Percentiles rank a stretch among this genome's conserved stretches.
Evolutionary conservation across 2,329 filamentous ascomycete genomes (phyloP).

Genomic region (Phyllosticta citribraziliensis): DNA sequence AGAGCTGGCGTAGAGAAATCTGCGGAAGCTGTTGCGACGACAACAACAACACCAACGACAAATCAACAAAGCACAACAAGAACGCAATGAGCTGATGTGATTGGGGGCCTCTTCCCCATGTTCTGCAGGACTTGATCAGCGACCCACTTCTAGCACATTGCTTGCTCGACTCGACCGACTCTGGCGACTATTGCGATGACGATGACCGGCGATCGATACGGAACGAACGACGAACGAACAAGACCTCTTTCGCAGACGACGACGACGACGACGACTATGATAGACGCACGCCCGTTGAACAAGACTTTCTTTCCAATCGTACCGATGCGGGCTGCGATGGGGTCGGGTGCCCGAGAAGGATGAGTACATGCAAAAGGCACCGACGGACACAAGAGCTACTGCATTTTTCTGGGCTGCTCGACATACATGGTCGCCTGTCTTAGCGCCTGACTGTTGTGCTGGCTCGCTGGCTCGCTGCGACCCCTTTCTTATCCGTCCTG

Average conservation of each 20-base stretch:
- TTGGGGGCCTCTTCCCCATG: neutral
- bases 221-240: neutral
- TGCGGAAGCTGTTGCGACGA: neutral
- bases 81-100: neutral
- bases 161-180: neutral
- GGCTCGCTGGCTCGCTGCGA: no score
- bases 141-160: neutral
- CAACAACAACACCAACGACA: neutral
- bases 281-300: neutral
- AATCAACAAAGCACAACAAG: neutral
- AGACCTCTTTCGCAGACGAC: neutral
- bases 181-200: neutral
- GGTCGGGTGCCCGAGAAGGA: no score
- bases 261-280: neutral
- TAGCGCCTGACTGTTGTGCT: no score
- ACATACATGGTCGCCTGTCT: no score
- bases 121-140: slow-evolving; percentile 7
- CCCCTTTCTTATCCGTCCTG: no score
- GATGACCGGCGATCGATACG: neutral
- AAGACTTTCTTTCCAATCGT: no score
- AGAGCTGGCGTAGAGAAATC: neutral
- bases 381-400: no score
- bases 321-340: neutral
- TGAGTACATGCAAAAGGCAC: no score
- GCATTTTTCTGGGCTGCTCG: no score